Evolutionary conservation across 202 grass and related monocot genomes (phyloP).

Genomic region (Panicum virgatum): DNA sequence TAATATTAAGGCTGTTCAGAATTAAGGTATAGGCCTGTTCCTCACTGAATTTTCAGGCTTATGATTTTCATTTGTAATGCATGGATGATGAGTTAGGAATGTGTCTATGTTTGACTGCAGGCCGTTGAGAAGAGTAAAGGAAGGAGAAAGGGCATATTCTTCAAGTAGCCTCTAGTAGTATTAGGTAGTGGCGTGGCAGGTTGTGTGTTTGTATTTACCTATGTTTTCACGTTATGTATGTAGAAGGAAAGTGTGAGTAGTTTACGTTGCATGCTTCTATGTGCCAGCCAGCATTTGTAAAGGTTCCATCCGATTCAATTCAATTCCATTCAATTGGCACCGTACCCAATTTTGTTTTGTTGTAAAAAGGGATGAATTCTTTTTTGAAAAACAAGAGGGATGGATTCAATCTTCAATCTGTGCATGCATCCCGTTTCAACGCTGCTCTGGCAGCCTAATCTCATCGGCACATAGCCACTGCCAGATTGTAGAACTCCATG

Average conservation of each 20-base stretch:
- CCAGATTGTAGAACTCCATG: neutral
- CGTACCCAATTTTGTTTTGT: neutral
- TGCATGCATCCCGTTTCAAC: neutral
- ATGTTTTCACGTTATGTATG: slow-evolving; percentile 21
- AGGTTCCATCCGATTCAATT: slow-evolving; percentile 9
- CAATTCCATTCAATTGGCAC: neutral
- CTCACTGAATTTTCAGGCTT: neutral
- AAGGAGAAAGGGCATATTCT: slow-evolving; percentile 82
- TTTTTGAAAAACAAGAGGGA: too few species aligned
- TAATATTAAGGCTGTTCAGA: slow-evolving; percentile 80
- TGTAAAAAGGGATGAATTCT: neutral
- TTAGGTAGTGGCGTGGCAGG: neutral
- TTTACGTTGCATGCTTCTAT: neutral
- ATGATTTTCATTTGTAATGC: neutral
- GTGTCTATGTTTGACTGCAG: slow-evolving; percentile 31
- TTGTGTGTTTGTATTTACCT: slow-evolving; percentile 28
- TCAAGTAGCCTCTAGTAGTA: slow-evolving; percentile 88
- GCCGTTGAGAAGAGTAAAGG: slow-evolving; percentile 86
- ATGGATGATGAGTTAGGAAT: neutral
- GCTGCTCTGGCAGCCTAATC: neutral
- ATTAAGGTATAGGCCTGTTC: slow-evolving; percentile 53
- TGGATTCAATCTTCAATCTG: neutral
- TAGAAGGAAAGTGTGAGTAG: slow-evolving; percentile 27
- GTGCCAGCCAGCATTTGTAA: slow-evolving; percentile 6
- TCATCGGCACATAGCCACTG: neutral